Evolutionary conservation across 768 basidiomycete species (phyloP), one percentile per base, ranked within the genome.

Genomic region (Termitomyces sp.): DNA sequence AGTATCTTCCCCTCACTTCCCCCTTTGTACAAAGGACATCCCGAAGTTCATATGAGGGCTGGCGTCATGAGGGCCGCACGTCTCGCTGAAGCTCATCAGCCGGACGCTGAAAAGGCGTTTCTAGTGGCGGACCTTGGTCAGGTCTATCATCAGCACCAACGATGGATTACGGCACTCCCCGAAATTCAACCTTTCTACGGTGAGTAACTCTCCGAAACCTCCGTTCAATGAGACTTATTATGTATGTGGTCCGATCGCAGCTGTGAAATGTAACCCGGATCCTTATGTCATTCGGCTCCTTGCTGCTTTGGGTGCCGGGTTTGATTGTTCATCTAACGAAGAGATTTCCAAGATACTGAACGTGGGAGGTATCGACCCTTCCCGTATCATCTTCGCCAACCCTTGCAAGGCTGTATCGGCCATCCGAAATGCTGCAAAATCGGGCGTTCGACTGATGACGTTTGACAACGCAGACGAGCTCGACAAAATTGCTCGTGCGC

Each of bases 391-490:
- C 67, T 99, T 93, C 65, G 97, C 97, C 60, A 99, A 99, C 73
- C 97, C 97, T 0, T 98, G 97, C 87, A 99, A 99, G 74, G 90
- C 97, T 2, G 78, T 82, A 7, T 96, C 93, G 0, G 97, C 95
- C 74, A 81, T 99, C 64, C 88, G 93, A 44, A 82, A 84, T 62
- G 90, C 97, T 15, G 85, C 85, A 40, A 84, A 80, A 62, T 70
- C 75, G 32, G 85, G 89, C n/a, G 94, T 98, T 49, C 80, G 91
- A 66, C 84, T 80, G 74, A 97, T 98, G 96, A 98, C 96, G 5
- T 99, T 99, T 67, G 97, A 99, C 75, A 99, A 98, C 71, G 81
- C 81, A 34, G 97, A 99, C 72, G 97, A 99, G 68, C 75, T 99
- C 17, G 81, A 88, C 83, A 99, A 99, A 74, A 83, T 98, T 57